Conservation (phyloP, 352 stramenopile species). For the Thalassiosira hispida region DNA sequence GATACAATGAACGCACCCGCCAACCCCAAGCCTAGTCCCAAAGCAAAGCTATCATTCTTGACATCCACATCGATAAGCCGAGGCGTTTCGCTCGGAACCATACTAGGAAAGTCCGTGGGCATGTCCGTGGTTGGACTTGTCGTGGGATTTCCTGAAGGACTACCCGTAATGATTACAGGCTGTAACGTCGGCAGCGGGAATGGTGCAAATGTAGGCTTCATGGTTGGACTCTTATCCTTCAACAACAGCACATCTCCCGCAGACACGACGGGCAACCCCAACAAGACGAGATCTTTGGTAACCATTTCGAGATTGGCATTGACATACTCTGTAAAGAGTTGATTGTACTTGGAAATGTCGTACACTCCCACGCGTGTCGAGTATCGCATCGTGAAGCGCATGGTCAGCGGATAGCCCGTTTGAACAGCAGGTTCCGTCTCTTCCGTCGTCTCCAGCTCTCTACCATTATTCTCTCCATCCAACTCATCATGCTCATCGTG, state of each 20-base stretch:
- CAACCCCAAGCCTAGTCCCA: constrained; percentile 21
- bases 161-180: not conserved
- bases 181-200: not conserved
- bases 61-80: not conserved
- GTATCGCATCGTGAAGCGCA: constrained; percentile 35
- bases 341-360: constrained; percentile 21
- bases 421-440: not conserved
- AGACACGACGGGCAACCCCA: constrained; percentile 15
- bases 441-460: not conserved
- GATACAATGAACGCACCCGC: constrained; percentile 16
- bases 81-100: not conserved
- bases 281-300: constrained; percentile 3
- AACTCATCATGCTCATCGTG: too few species aligned
- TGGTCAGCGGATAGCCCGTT: constrained; percentile 5
- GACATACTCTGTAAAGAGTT: constrained; percentile 17
- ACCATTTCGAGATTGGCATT: constrained; percentile 35
- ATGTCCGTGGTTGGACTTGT: not conserved
- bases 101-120: not conserved
- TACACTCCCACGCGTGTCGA: constrained; percentile 11
- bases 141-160: not conserved
- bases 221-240: not conserved
- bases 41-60: constrained; percentile 19
- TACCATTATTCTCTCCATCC: too few species aligned
- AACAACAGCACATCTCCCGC: constrained; percentile 12
- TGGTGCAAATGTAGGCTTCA: not conserved